Conservation (phyloP, 306 rosid genomes). For the Lathyrus oleraceus region DNA sequence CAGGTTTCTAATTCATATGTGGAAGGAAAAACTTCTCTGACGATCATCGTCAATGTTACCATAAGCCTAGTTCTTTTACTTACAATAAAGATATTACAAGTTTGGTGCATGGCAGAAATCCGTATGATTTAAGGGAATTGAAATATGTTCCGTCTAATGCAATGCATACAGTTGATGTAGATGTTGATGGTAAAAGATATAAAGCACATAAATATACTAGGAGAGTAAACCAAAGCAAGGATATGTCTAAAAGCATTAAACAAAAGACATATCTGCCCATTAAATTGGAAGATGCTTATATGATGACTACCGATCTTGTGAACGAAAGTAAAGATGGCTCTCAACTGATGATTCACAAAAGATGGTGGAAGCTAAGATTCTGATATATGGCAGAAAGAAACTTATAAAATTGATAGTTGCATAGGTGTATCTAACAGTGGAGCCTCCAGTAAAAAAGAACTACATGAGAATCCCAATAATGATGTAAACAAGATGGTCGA, state of each 20-base stretch:
- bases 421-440: slow-evolving; percentile 25
- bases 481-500: slow-evolving; percentile 39
- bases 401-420: slow-evolving; percentile 35
- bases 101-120: too few relatives aligned
- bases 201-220: slow-evolving; percentile 3
- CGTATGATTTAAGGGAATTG: too few relatives aligned
- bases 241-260: slow-evolving; percentile 31
- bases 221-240: slow-evolving; percentile 40
- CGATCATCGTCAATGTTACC: too few relatives aligned
- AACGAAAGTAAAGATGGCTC: too few relatives aligned
- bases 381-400: too few relatives aligned
- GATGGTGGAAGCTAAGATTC: too few relatives aligned
- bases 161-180: slow-evolving; percentile 32
- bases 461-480: slow-evolving; percentile 26
- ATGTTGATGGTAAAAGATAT: slow-evolving; percentile 31
- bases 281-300: slow-evolving; percentile 38
- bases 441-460: slow-evolving; percentile 35
- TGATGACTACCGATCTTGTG: slow-evolving; percentile 36
- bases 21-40: too few relatives aligned
- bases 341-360: too few relatives aligned
- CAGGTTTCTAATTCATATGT: too few relatives aligned
- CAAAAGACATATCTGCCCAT: slow-evolving; percentile 47
- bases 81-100: too few relatives aligned
- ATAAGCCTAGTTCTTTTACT: too few relatives aligned
- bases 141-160: too few relatives aligned